These are phyloP conservation scores for Hypoxylon sp. DNA, from an alignment of 2,329 filamentous ascomycete genomes.

Conservation along the genomic window DNA sequence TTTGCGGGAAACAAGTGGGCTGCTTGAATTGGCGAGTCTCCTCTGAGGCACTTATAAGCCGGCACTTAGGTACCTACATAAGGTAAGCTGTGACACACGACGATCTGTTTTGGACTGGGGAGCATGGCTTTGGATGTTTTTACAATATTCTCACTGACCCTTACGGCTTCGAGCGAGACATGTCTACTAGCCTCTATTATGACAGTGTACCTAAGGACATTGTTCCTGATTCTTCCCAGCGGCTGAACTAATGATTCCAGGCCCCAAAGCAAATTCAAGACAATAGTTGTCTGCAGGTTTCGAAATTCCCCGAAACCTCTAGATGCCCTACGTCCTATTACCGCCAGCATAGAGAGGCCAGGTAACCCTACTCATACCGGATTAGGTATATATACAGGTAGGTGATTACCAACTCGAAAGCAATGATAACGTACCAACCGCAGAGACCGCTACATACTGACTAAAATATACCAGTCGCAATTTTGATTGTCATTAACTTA, in stretches of 20 bases:
- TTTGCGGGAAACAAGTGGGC: no score
- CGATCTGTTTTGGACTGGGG: neutral
- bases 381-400: no score
- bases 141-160: neutral
- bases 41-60: no score
- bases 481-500: neutral
- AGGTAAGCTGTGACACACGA: neutral
- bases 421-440: neutral
- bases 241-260: neutral
- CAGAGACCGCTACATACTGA: neutral
- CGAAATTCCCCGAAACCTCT: conserved; percentile 6
- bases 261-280: neutral
- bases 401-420: no score
- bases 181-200: neutral
- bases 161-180: neutral
- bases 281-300: conserved; percentile 4
- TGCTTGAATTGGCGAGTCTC: no score
- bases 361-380: neutral
- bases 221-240: conserved; percentile 3
- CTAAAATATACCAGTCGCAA: neutral
- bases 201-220: conserved; percentile 2
- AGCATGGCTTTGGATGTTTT: neutral
- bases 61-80: no score
- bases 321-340: neutral
- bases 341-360: neutral